These are phyloP conservation scores for Annulohypoxylon bovei DNA, from an alignment of 495 filamentous ascomycete genomes.

Conservation along the genomic window DNA sequence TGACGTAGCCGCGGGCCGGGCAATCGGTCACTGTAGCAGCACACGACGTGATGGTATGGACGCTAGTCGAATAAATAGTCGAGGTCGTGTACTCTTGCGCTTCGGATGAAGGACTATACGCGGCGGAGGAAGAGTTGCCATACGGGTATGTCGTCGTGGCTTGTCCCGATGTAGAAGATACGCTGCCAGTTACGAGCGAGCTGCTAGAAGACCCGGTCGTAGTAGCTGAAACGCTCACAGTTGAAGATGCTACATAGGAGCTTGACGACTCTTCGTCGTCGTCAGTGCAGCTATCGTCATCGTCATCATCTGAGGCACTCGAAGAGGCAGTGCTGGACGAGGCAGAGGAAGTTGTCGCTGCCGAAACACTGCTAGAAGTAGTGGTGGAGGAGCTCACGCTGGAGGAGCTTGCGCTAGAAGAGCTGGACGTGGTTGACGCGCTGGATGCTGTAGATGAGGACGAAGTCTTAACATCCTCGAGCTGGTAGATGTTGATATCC, in stretches of 20 bases:
- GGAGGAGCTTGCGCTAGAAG: slow-evolving; percentile 34
- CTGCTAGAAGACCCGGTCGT: slow-evolving; percentile 11
- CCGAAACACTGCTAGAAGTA: slow-evolving; percentile 3
- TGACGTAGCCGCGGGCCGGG: slow-evolving; percentile 46
- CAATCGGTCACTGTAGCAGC: slow-evolving; percentile 68
- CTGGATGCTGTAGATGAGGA: slow-evolving; percentile 43
- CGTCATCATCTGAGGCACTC: slow-evolving; percentile 19
- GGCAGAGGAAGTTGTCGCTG: slow-evolving; percentile 22
- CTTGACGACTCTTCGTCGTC: slow-evolving; percentile 16
- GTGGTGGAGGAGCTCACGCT: background rate
- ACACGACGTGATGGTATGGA: slow-evolving; percentile 68
- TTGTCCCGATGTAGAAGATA: background rate
- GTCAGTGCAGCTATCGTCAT: slow-evolving; percentile 28
- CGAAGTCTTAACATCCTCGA: slow-evolving; percentile 44
- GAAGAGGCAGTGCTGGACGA: slow-evolving; percentile 7
- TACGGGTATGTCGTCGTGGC: background rate
- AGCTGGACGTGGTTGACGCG: slow-evolving; percentile 31
- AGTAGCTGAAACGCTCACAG: slow-evolving; percentile 21
- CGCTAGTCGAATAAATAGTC: slow-evolving; percentile 42
- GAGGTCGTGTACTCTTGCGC: slow-evolving; percentile 34
- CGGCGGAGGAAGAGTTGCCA: slow-evolving; percentile 8
- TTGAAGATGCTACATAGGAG: slow-evolving; percentile 15
- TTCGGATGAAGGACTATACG: background rate
- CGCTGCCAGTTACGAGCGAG: background rate
- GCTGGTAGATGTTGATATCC: slow-evolving; percentile 65